Percentiles rank a stretch among this genome's conserved stretches.
These are phyloP conservation scores for Acanthamoeba sp. DNA, from an alignment of 208 protist genomes.

Conservation along the genomic window DNA sequence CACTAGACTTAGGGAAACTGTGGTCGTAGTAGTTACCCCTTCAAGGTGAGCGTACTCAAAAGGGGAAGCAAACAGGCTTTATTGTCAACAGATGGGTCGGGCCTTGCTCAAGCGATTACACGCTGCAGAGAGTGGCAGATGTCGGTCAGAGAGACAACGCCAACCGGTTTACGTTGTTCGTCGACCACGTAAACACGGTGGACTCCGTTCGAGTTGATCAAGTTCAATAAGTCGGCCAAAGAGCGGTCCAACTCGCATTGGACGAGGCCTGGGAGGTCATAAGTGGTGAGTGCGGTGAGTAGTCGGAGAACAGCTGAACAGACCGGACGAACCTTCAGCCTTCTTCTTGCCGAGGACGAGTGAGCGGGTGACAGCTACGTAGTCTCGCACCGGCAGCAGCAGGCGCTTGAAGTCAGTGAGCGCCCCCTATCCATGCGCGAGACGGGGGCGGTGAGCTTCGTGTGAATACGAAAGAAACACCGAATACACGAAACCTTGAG, in stretches of 20 bases:
- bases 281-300: neutral
- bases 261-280: neutral
- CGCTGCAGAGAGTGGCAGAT: neutral
- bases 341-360: conserved; percentile 19
- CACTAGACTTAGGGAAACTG: too few relatives aligned
- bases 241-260: neutral
- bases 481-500: neutral
- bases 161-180: conserved; percentile 9
- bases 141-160: conserved; percentile 12
- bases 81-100: too few relatives aligned
- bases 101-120: neutral
- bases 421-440: neutral
- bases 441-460: neutral
- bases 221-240: neutral
- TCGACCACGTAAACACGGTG: neutral
- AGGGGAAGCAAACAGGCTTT: too few relatives aligned
- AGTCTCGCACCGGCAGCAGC: neutral
- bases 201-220: neutral
- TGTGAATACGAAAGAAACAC: neutral
- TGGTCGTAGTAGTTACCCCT: too few relatives aligned
- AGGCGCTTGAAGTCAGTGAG: conserved; percentile 39
- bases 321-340: neutral
- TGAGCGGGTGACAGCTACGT: neutral
- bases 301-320: neutral
- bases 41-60: too few relatives aligned